Evolutionary conservation across 2,329 filamentous ascomycete genomes (phyloP).

Genomic region (Ceratocystis harringtonii): DNA sequence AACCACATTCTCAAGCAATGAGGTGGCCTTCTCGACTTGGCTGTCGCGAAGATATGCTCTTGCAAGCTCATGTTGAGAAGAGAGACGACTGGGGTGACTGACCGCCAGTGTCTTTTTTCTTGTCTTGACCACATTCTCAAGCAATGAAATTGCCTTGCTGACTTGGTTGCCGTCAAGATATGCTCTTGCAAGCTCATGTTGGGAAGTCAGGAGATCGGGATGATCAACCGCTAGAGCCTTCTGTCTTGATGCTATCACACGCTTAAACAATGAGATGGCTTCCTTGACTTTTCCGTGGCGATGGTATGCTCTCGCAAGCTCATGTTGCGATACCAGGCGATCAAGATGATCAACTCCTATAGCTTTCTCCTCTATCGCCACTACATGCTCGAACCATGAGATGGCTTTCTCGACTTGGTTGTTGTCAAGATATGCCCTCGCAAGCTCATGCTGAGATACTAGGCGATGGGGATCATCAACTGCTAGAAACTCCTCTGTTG

Average conservation of each 20-base stretch:
- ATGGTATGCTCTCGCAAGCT: not conserved
- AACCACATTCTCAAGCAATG: not conserved
- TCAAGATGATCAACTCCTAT: too few relatives aligned
- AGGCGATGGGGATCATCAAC: too few relatives aligned
- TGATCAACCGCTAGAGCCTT: not conserved
- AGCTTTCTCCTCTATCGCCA: too few relatives aligned
- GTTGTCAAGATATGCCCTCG: not conserved
- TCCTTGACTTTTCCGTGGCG: not conserved
- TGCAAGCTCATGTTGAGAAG: not conserved
- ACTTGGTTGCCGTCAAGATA: not conserved
- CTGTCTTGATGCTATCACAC: fast-evolving
- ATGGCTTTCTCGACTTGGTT: too few relatives aligned
- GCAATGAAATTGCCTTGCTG: not conserved
- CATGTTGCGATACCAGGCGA: too few relatives aligned
- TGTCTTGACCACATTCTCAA: too few relatives aligned
- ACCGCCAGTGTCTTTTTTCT: too few relatives aligned
- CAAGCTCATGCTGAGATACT: not conserved
- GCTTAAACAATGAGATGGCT: not conserved
- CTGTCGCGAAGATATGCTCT: not conserved
- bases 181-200: not conserved
- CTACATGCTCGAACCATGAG: too few relatives aligned
- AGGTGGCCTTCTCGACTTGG: not conserved
- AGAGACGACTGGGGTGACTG: too few relatives aligned
- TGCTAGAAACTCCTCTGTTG: too few relatives aligned
- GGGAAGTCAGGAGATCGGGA: not conserved